phyloP scores from a whole-genome alignment of 176 grass and related monocot genomes.

The Oryza longistaminata region DNA sequence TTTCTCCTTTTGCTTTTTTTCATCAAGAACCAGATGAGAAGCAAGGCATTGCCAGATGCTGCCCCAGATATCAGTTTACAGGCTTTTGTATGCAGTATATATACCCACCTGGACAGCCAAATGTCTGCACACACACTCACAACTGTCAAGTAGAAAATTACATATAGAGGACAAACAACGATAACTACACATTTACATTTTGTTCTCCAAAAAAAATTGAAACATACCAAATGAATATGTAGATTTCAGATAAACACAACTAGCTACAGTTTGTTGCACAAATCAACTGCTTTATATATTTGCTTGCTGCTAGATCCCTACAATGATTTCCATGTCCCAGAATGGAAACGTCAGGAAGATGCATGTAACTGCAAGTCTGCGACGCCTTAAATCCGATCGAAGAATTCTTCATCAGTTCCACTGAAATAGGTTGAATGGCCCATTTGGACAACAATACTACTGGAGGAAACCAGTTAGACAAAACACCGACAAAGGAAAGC shows the following conservation, averaged over 20 bases:
- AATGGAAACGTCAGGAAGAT: neutral
- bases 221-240: neutral
- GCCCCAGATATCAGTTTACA: neutral
- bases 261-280: neutral
- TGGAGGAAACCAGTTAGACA: neutral
- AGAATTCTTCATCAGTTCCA: neutral
- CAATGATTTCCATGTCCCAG: neutral
- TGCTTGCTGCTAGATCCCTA: neutral
- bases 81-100: slow-evolving; percentile 11
- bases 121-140: neutral
- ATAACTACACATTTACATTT: neutral
- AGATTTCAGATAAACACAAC: neutral
- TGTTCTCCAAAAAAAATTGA: neutral
- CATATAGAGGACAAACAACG: neutral
- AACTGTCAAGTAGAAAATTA: neutral
- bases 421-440: neutral
- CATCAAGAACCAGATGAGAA: slow-evolving; percentile 16
- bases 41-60: slow-evolving; percentile 38
- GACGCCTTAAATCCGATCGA: neutral
- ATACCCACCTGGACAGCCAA: neutral
- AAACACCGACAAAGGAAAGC: neutral
- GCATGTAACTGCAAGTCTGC: neutral
- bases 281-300: neutral
- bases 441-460: neutral
- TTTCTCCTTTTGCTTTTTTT: slow-evolving; percentile 40